Evolutionary conservation across 345 rosid species (phyloP).

Genomic region (Eucalyptus brandiana): DNA sequence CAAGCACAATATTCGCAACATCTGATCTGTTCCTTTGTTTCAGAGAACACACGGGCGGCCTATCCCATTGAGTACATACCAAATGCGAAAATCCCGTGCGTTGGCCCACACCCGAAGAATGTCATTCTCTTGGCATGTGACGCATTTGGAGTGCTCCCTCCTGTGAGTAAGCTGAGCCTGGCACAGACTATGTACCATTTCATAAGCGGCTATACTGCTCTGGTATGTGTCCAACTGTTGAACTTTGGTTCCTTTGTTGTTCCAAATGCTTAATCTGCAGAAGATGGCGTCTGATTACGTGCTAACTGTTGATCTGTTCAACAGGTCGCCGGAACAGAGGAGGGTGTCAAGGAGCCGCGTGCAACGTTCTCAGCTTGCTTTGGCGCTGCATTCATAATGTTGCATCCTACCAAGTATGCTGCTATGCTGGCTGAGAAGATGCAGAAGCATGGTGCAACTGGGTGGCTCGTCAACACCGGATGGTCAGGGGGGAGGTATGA

Average conservation of each 20-base stretch:
- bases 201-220: slow-evolving; percentile 96
- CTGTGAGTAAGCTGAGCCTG: slow-evolving; percentile 85
- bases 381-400: slow-evolving; percentile 96
- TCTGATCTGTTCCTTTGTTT: neutral
- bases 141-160: slow-evolving; percentile 96
- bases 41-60: slow-evolving; percentile 96
- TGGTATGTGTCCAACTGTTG: slow-evolving; percentile 19
- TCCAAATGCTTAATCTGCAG: neutral
- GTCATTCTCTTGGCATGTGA: slow-evolving; percentile 93
- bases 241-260: neutral
- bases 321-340: slow-evolving; percentile 93
- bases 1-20: neutral
- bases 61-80: slow-evolving; percentile 94
- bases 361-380: slow-evolving; percentile 98
- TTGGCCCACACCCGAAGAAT: slow-evolving; percentile 87
- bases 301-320: neutral
- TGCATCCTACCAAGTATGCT: slow-evolving; percentile 97
- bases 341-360: slow-evolving; percentile 85
- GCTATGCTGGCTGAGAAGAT: slow-evolving; percentile 96
- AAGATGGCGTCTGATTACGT: neutral
- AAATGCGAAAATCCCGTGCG: slow-evolving; percentile 81
- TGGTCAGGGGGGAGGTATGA: slow-evolving; percentile 96
- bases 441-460: slow-evolving; percentile 88
- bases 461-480: slow-evolving; percentile 96
- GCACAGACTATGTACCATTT: slow-evolving; percentile 98